These are phyloP conservation scores for Phytophthora niederhauseri DNA, from an alignment of 352 stramenopile species.

Conservation along the genomic window DNA sequence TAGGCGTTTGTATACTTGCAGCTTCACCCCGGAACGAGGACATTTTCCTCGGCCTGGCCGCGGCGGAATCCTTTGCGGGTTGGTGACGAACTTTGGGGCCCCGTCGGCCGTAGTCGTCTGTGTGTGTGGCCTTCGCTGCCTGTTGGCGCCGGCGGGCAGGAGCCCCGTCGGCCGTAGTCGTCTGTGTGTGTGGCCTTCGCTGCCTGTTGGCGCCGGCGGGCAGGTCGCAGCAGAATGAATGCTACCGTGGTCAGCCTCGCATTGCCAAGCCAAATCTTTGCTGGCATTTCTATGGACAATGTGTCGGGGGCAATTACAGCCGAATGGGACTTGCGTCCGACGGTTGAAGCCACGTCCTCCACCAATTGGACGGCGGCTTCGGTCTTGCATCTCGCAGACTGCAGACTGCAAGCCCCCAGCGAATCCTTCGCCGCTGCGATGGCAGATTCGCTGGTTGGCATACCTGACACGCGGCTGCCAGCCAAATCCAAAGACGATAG, in stretches of 20 bases:
- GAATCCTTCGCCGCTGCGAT: too few species aligned
- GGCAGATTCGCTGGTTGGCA: too few species aligned
- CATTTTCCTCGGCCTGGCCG: conserved; percentile 3
- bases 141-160: too few species aligned
- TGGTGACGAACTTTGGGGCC: not conserved
- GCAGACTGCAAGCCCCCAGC: too few species aligned
- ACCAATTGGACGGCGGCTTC: not conserved
- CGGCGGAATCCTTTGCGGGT: not conserved
- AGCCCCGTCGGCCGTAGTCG: not conserved
- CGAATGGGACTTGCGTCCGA: not conserved
- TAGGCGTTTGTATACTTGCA: conserved; percentile 28
- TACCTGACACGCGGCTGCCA: too few species aligned
- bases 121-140: not conserved
- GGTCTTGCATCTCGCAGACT: too few species aligned
- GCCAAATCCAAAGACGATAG: too few species aligned
- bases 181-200: not conserved
- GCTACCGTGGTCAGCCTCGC: too few species aligned
- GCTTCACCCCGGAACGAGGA: conserved; percentile 8
- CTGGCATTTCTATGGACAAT: not conserved
- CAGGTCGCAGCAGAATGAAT: too few species aligned
- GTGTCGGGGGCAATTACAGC: not conserved
- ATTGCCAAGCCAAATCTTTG: too few species aligned
- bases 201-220: too few species aligned
- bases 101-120: not conserved
- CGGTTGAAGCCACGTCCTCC: not conserved